Evolutionary conservation across 2,329 filamentous ascomycete species (phyloP).

Genomic region (Cordyceps sp.): DNA sequence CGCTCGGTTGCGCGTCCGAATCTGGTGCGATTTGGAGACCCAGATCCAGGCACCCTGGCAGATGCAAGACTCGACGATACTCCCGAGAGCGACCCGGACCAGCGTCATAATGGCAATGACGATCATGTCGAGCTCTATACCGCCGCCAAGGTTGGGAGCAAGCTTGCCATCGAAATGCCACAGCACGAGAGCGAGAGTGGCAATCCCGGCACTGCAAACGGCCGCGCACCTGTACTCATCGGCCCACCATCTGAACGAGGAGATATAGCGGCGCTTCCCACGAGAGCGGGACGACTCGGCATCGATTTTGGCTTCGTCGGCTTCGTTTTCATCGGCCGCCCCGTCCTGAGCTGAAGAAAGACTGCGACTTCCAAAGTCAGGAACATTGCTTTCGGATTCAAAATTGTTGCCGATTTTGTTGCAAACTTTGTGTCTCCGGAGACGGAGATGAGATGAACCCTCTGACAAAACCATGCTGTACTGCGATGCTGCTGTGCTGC

Average conservation of each 20-base stretch:
- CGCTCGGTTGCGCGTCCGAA: constrained; percentile 13
- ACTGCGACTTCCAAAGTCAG: not conserved
- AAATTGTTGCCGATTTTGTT: no score
- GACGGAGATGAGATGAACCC: no score
- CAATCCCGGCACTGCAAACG: constrained; percentile 12
- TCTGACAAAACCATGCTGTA: no score
- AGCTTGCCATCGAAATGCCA: constrained; percentile 12
- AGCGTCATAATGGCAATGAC: constrained; percentile 20
- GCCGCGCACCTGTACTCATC: constrained; percentile 17
- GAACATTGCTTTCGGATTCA: not conserved
- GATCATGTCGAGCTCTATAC: constrained; percentile 16
- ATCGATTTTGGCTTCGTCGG: not conserved
- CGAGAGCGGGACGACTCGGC: not conserved
- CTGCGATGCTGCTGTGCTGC: no score
- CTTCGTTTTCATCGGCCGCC: not conserved
- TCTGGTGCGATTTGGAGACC: constrained; percentile 18
- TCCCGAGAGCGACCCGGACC: constrained; percentile 17
- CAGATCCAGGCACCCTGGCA: constrained; percentile 23
- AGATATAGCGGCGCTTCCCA: constrained; percentile 4
- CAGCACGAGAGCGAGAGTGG: constrained; percentile 12
- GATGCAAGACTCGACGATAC: constrained; percentile 17
- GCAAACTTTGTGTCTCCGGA: no score
- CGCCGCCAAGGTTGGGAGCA: constrained; percentile 11
- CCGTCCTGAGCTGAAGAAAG: not conserved
- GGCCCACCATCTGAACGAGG: constrained; percentile 18